Conservation (phyloP, 352 stramenopile genomes). For the Phytophthora parvispora region DNA sequence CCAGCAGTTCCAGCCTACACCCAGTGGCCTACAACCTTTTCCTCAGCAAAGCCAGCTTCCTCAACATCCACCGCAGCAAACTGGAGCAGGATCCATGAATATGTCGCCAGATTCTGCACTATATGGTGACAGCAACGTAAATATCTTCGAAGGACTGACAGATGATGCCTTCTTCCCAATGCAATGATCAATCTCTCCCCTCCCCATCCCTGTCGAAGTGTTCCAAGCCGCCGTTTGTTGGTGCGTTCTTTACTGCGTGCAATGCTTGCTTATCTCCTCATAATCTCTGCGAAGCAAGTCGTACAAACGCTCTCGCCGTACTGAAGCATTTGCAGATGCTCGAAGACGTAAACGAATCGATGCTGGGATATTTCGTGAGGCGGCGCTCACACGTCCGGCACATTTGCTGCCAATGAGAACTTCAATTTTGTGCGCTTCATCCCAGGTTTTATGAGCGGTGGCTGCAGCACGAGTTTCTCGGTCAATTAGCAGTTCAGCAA, state of each 20-base stretch:
- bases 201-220: constrained; percentile 27
- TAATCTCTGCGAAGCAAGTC: constrained; percentile 61
- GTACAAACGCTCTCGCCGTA: constrained; percentile 70
- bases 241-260: constrained; percentile 38
- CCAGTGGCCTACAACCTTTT: constrained; percentile 29
- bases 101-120: constrained; percentile 37
- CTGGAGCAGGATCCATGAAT: constrained; percentile 21
- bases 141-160: constrained; percentile 82
- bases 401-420: constrained; percentile 71
- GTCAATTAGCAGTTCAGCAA: constrained; percentile 64
- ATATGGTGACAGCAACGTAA: constrained; percentile 64
- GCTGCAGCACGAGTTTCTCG: constrained; percentile 45
- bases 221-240: constrained; percentile 34
- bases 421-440: constrained; percentile 78
- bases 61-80: constrained; percentile 33
- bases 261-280: constrained; percentile 35
- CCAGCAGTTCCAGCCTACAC: constrained; percentile 36
- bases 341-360: constrained; percentile 62
- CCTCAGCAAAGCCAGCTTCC: constrained; percentile 38
- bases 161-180: constrained; percentile 83
- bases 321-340: constrained; percentile 47
- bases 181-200: constrained; percentile 52
- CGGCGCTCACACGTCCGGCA: constrained; percentile 56
- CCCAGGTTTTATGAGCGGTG: constrained; percentile 34
- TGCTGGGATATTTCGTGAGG: constrained; percentile 57